Conservation (phyloP, 495 filamentous ascomycete species). For the Oidiodendron maius region DNA sequence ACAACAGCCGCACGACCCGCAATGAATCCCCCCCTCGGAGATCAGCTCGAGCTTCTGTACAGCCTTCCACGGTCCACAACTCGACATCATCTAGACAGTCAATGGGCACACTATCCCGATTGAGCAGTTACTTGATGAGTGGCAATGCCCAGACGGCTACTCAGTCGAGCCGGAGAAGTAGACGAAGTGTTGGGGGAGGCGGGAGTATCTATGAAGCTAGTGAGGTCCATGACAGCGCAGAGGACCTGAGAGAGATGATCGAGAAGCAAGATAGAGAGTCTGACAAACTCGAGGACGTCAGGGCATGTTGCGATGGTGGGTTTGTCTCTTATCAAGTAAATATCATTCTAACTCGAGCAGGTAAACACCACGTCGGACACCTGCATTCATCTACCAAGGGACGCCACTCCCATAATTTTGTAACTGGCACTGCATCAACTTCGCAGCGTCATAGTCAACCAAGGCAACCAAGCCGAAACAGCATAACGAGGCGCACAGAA, state of each 20-base stretch:
- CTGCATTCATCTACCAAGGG: slow-evolving; percentile 37
- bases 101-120: slow-evolving; percentile 28
- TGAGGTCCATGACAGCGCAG: slow-evolving; percentile 68
- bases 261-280: slow-evolving; percentile 67
- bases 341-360: slow-evolving; percentile 33
- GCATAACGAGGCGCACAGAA: slow-evolving; percentile 13
- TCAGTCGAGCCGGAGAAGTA: slow-evolving; percentile 18
- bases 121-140: slow-evolving; percentile 28
- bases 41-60: slow-evolving; percentile 28
- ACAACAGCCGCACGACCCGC: slow-evolving; percentile 65
- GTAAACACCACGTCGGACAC: slow-evolving; percentile 68
- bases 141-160: slow-evolving; percentile 8
- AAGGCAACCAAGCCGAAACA: slow-evolving; percentile 11
- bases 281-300: slow-evolving; percentile 85
- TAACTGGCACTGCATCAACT: not conserved
- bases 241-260: slow-evolving; percentile 71
- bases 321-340: slow-evolving; percentile 13
- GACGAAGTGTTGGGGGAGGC: slow-evolving; percentile 17
- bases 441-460: slow-evolving; percentile 2
- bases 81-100: slow-evolving; percentile 20
- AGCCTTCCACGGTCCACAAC: slow-evolving; percentile 16
- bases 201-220: slow-evolving; percentile 62
- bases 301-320: slow-evolving; percentile 95
- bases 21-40: slow-evolving; percentile 51
- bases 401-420: slow-evolving; percentile 16